Base-by-base conservation (phyloP, 1,284 basidiomycete genomes). In the Ustilago bromivora region DNA sequence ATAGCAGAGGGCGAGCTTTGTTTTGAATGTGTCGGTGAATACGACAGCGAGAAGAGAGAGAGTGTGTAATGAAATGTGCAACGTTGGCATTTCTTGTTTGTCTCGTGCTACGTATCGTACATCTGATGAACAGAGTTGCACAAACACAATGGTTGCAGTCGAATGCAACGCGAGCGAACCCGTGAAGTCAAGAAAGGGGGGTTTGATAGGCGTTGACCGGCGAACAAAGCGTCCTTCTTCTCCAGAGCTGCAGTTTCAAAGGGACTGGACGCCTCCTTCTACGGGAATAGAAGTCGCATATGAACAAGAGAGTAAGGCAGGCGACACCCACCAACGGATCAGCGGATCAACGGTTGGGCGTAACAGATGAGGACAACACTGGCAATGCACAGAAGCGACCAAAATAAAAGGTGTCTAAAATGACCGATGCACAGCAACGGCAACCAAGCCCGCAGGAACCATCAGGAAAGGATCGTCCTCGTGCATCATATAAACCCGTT, bases 401-500 rank as follows among this genome's bases (percentile, higher is more conserved):
- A 51, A 23, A 51, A 12, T 31, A 51, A 31, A 32, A 31, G 31
- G 31, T 31, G 49, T 51, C 28, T 13, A 23, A 32, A 19, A 54
- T 54, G 11, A 36, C 52, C 52, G 34, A 54, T 36, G 52, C 52
- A 54, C 12, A 54, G 4, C 35, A 36, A 36, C 31, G 19, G 34
- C 32, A 12, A 36, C 54, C 19, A 13, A 46, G 11, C 43, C 43
- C 49, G 31, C 49, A 51, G 49, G 49, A 51, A 51, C 49, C 49
- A 34, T 13, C 49, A 28, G 11, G 15, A 51, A 51, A 51, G 49
- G 49, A 51, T 51, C 49, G 49, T 32, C 49, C 23, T 51, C 52
- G 34, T 40, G 54, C 35, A 56, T 56, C 17, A 28, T 28, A 28
- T 28, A 28, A 28, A 28, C 23, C 23, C 52, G 35, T 32, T 34